phyloP scores from a whole-genome alignment of 192 early-diverging fungal species.

The Entomortierella lignicola region DNA sequence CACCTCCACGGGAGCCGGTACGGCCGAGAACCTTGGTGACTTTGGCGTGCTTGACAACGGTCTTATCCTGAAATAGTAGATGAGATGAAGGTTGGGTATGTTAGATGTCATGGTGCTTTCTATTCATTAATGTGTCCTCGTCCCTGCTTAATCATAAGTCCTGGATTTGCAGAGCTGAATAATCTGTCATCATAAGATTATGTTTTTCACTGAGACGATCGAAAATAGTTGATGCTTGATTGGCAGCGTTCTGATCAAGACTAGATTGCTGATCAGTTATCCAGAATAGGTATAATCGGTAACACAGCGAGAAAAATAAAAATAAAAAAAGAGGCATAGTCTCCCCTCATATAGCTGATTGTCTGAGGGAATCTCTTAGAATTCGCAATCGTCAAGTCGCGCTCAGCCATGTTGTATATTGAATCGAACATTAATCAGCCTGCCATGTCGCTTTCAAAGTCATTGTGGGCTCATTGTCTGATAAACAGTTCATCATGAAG shows the following conservation, averaged over 20 bases:
- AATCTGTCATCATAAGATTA: background rate
- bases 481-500: too few relatives aligned
- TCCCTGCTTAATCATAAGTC: too few relatives aligned
- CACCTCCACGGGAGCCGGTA: constrained; percentile 99
- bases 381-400: background rate
- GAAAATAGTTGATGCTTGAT: too few relatives aligned
- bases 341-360: constrained; percentile 4
- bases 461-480: too few relatives aligned
- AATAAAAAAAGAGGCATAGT: constrained; percentile 29
- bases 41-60: constrained; percentile 89
- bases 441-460: too few relatives aligned
- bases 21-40: constrained; percentile 98
- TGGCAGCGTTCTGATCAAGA: too few relatives aligned
- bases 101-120: background rate
- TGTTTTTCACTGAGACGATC: too few relatives aligned
- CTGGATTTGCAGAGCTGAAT: too few relatives aligned
- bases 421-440: background rate
- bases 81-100: background rate
- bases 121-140: background rate
- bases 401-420: background rate
- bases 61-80: constrained; percentile 55
- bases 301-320: too few relatives aligned
- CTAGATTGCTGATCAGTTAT: too few relatives aligned
- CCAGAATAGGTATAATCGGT: too few relatives aligned
- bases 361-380: background rate